A percentile compares a stretch with the other conserved stretches of the same genome.
These are phyloP conservation scores for Mycena alexandri DNA, from an alignment of 768 basidiomycete species.

Conservation along the genomic window DNA sequence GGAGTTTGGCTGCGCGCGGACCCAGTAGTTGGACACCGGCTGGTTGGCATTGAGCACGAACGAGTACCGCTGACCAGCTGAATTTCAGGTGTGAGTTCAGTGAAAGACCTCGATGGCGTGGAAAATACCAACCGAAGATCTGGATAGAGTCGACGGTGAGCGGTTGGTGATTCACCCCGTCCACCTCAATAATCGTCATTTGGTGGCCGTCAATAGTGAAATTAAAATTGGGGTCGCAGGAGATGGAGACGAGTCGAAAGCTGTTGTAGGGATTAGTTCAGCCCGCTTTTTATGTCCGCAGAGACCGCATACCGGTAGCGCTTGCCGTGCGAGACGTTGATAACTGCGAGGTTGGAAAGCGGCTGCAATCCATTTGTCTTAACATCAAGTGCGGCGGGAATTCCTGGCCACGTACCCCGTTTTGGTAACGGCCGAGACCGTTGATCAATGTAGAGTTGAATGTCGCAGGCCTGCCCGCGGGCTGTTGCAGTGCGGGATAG, in stretches of 20 bases:
- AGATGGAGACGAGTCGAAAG: conserved; percentile 60
- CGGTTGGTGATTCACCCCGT: conserved; percentile 53
- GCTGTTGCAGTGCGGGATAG: background rate
- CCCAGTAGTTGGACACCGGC: conserved; percentile 31
- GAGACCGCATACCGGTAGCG: conserved; percentile 10
- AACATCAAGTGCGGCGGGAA: background rate
- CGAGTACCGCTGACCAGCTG: conserved; percentile 47
- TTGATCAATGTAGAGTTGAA: conserved; percentile 49
- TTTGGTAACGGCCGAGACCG: conserved; percentile 60
- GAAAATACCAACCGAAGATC: conserved; percentile 45
- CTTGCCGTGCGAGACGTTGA: conserved; percentile 47
- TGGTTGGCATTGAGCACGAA: conserved; percentile 20
- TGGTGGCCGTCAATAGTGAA: conserved; percentile 1
- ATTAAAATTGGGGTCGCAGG: conserved; percentile 58
- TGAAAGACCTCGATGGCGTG: conserved; percentile 35
- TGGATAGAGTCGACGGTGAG: conserved; percentile 54
- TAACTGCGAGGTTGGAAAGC: conserved; percentile 50
- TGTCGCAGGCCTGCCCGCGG: background rate
- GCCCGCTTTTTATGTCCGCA: background rate
- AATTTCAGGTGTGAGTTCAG: background rate
- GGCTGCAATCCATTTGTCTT: conserved; percentile 34
- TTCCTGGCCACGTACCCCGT: conserved; percentile 35
- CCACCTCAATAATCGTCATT: conserved; percentile 35
- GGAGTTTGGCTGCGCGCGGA: conserved; percentile 17
- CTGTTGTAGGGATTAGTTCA: conserved; percentile 29